Conservation (phyloP, 2,329 filamentous ascomycete genomes). For the Monilinia aucupariae region DNA sequence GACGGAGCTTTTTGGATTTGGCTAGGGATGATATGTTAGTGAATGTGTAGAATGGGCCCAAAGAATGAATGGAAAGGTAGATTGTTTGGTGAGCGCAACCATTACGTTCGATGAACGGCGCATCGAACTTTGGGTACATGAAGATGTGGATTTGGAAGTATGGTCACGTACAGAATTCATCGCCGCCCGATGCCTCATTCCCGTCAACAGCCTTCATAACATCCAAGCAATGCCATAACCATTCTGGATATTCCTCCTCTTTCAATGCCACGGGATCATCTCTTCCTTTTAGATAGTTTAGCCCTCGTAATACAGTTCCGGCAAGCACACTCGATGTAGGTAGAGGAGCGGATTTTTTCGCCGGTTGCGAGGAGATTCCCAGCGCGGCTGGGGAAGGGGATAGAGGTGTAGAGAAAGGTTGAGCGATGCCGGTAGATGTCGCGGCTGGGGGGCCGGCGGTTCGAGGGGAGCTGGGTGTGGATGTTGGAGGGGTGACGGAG, state of each 20-base stretch:
- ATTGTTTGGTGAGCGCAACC: background rate
- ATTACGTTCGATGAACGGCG: background rate
- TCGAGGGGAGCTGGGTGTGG: conserved; percentile 21
- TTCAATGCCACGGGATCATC: conserved; percentile 67
- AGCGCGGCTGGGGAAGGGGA: conserved; percentile 25
- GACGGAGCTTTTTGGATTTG: conserved; percentile 79
- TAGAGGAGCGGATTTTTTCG: conserved; percentile 14
- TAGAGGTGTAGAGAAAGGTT: conserved; percentile 35
- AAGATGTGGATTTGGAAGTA: background rate
- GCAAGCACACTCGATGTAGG: conserved; percentile 39
- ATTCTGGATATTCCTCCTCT: conserved; percentile 72
- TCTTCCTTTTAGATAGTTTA: conserved; percentile 72
- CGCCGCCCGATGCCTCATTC: conserved; percentile 51
- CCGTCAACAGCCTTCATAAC: conserved; percentile 50
- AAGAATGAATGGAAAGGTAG: background rate
- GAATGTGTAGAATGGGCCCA: background rate
- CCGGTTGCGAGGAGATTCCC: background rate
- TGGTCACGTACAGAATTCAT: conserved; percentile 68
- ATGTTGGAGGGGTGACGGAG: conserved; percentile 29
- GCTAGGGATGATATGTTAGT: conserved; percentile 43
- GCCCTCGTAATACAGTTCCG: conserved; percentile 64
- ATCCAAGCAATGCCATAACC: conserved; percentile 71
- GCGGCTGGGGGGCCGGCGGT: conserved; percentile 23
- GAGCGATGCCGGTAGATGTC: conserved; percentile 30
- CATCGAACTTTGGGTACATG: background rate